A percentile compares a stretch with the other conserved stretches of the same genome.
phyloP scores from a whole-genome alignment of 2,329 filamentous ascomycete genomes.

The Plenodomus tracheiphilus region DNA sequence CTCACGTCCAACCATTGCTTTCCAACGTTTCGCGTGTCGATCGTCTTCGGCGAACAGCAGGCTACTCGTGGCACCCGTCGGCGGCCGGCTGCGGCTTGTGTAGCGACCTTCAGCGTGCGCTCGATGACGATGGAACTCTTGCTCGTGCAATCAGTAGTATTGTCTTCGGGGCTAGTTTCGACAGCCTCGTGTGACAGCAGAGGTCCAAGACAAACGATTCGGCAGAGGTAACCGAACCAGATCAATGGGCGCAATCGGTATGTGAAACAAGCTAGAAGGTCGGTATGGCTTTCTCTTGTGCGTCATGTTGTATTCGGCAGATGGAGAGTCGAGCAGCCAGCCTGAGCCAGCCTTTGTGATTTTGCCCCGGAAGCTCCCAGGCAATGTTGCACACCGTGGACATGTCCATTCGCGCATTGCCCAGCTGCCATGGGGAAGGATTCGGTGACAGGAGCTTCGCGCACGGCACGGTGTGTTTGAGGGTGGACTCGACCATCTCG shows the following conservation, averaged over 20 bases:
- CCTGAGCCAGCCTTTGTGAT: not conserved
- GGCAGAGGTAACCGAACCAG: slow-evolving; percentile 33
- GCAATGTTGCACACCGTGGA: slow-evolving; percentile 7
- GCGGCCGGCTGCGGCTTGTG: slow-evolving; percentile 28
- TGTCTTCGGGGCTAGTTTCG: slow-evolving; percentile 12
- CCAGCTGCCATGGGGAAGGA: not conserved
- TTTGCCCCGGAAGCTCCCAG: not conserved
- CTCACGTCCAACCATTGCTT: slow-evolving; percentile 19
- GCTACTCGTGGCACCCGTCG: slow-evolving; percentile 27
- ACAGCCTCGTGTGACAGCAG: slow-evolving; percentile 27
- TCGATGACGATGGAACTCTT: not conserved
- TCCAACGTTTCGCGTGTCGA: slow-evolving; percentile 24
- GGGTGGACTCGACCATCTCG: slow-evolving; percentile 12
- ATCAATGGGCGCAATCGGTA: slow-evolving; percentile 17
- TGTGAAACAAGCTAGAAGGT: slow-evolving; percentile 7
- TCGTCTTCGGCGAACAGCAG: slow-evolving; percentile 22
- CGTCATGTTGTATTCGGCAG: not conserved
- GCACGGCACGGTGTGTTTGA: slow-evolving; percentile 8
- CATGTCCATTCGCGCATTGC: slow-evolving; percentile 1
- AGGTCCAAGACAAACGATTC: slow-evolving; percentile 18
- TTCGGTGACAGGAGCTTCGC: slow-evolving; percentile 3
- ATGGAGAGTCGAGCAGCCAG: not conserved
- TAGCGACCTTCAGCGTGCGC: slow-evolving; percentile 5
- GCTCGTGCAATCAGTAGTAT: slow-evolving; percentile 15
- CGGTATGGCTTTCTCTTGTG: not conserved